Base-by-base conservation (phyloP, 2,329 filamentous ascomycete genomes). In the Annulohypoxylon truncatum region DNA sequence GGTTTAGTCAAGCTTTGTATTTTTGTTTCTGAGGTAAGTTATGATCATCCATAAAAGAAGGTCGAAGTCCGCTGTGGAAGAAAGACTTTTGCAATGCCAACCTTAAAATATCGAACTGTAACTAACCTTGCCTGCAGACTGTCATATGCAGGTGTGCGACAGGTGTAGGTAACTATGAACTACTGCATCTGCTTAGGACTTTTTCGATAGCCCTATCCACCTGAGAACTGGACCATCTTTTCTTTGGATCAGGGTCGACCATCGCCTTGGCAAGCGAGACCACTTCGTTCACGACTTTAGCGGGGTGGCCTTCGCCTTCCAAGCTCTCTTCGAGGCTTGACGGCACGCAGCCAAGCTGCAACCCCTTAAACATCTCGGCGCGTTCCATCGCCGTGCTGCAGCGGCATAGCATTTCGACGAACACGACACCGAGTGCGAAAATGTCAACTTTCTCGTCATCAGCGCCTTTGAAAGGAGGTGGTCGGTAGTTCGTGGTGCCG, bases 401-500 rank as follows among this genome's bases (percentile, higher is more conserved):
- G 6, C 77, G 79, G 67, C 84, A 87, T 4, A 90, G 69, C 67
- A 90, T 81, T 75, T 91, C 89, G 42, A 89, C 85, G 0, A 87
- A 78, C 6, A 90, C 84, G 8, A 90, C 83, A 0, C 87, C 88
- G 1, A 90, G 79, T 0, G 88, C 85, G 69, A 85, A 90, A 0
- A 89, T 82, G 64, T 90, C 89, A 0, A 89, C 77, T 55, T 86
- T 87, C 68, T 86, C 86, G 70, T 82, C 83, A 47, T 80, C 71
- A 22, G 53, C 57, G 29, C 66, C 66, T n/a, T 64, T 64, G 57
- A 65, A 72, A 3, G 64, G 51, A 1, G 82, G 81, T 2, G 88
- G 89, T 4, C 86, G 83, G 70, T 91, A 90, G 68, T 89, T 85
- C 61, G 89, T 83, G 0, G 89, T 90, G 1, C 88, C 88, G 1